phyloP scores from a whole-genome alignment of 352 stramenopile genomes.

The Pythium inflatum region DNA sequence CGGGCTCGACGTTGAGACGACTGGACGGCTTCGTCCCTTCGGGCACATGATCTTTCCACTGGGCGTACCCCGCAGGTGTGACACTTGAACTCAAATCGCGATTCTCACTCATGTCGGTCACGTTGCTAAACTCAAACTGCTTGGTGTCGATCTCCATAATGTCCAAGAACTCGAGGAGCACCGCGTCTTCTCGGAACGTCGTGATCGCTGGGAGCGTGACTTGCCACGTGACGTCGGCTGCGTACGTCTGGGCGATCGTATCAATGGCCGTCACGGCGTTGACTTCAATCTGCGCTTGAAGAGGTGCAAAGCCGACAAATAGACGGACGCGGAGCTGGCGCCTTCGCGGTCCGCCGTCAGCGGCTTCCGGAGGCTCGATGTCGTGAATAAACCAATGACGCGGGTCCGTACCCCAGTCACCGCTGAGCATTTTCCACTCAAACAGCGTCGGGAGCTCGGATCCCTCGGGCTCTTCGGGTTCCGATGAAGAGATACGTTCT shows the following conservation, averaged over 20 bases:
- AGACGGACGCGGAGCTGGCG: constrained; percentile 23
- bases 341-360: no score
- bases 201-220: constrained; percentile 37
- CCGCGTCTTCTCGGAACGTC: constrained; percentile 37
- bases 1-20: constrained; percentile 1
- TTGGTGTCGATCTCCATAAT: constrained; percentile 39
- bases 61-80: constrained; percentile 59
- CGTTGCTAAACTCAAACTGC: constrained; percentile 40
- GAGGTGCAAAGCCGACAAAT: constrained; percentile 31
- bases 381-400: constrained; percentile 61
- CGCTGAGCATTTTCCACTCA: constrained; percentile 64
- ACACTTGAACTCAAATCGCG: constrained; percentile 34
- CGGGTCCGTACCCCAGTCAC: constrained; percentile 40
- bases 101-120: constrained; percentile 27
- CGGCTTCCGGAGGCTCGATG: constrained; percentile 30
- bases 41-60: constrained; percentile 61
- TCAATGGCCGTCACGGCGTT: constrained; percentile 37
- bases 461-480: neutral
- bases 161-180: constrained; percentile 38
- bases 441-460: constrained; percentile 40
- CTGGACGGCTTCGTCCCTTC: neutral
- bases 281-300: constrained; percentile 32
- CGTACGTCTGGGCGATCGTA: constrained; percentile 37
- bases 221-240: constrained; percentile 41
- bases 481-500: neutral